Base-by-base conservation (phyloP, 2,329 filamentous ascomycete genomes). In the Aspergillus terreus region DNA sequence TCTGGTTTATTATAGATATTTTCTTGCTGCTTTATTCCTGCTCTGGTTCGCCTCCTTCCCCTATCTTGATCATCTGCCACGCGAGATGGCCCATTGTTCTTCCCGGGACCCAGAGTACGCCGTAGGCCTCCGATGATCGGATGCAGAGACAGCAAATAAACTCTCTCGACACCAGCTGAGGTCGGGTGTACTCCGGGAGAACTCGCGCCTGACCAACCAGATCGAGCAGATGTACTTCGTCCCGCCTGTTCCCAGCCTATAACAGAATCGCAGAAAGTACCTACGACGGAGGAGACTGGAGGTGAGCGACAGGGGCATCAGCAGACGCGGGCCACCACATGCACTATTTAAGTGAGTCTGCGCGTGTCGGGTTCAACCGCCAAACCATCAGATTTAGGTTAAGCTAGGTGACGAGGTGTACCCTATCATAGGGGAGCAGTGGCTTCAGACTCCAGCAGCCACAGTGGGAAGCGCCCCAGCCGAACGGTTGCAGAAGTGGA, bases 371-470 rank as follows among this genome's bases (percentile, higher is more conserved):
- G 4, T 50, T 17, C 44, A 33, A 21, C 44, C 41, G 43, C 19
- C 49, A 56, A 55, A 45, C 44, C 19, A 42, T n/a, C 4, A 17
- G 17, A 42, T 17, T 52, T 41, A 53, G 57, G 45, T 51, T 50
- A 46, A 50, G 50, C 54, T 58, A 58, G 52, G 46, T 50, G 50
- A 48, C 49, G 47, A 59, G 50, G 27, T 58, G 57, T 59, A 42
- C 53, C 55, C 55, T 52, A 56, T 58, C 51, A 58, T 32, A 47
- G 50, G 44, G 4, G 40, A 19, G 35, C 43, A 38, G 43, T 49
- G 47, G 47, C 47, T 35, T 48, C 40, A 17, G 35, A 35, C 27
- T 43, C 36, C 45, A 44, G 42, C 44, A 38, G 35, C 35, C 35
- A 38, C 35, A n/a, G 35, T 38, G 35, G 35, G 33, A 41, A 50